Base-by-base conservation (phyloP, 495 filamentous ascomycete species). In the Aspergillus nidulans region DNA sequence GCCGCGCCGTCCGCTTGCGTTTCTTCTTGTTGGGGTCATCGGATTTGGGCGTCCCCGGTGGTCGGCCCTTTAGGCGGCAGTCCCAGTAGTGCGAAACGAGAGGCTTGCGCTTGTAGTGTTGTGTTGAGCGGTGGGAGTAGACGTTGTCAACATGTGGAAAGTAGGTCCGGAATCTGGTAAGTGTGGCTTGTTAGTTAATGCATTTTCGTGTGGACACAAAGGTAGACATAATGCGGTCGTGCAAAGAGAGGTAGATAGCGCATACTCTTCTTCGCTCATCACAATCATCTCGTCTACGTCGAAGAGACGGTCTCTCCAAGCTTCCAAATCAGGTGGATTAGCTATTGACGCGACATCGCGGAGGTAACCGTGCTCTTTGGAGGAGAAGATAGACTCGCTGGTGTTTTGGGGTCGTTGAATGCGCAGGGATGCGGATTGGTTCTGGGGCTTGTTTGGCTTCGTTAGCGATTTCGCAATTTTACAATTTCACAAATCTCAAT, bases 141-240 rank as follows among this genome's bases (percentile, higher is more conserved):
- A 96, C 83, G 67, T 96, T 96, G 70, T 96, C 91, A 63, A 95
- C 78, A 69, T 92, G 89, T 0, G 90, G 89, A 65, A 91, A 96
- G 70, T 94, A 96, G 18, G 83, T 92, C 60, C 89, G 83, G 70
- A 89, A 94, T 67, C 90, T 92, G 41, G 32, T 23, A 2, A 16
- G 18, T 21, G 26, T 41, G 30, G 9, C 9, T 12, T 34, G 30
- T 34, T 34, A 34, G 9, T 13, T 34, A 12, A 28, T 9, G 4
- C 26, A 9, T 28, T 5, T 28, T 4, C 5, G 26, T 28, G 9
- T 28, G 26, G 26, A 9, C 26, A 28, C 26, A 28, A 28, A 4
- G 26, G 26, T 4, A 4, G 26, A 28, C 5, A 4, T 5, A 9
- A 9, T 9, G 9, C 26, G 26, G 5, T 5, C 5, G 26, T 30